Evolutionary conservation across 2,329 filamentous ascomycete species (phyloP).

Genomic region (Apiospora kogelbergensis): DNA sequence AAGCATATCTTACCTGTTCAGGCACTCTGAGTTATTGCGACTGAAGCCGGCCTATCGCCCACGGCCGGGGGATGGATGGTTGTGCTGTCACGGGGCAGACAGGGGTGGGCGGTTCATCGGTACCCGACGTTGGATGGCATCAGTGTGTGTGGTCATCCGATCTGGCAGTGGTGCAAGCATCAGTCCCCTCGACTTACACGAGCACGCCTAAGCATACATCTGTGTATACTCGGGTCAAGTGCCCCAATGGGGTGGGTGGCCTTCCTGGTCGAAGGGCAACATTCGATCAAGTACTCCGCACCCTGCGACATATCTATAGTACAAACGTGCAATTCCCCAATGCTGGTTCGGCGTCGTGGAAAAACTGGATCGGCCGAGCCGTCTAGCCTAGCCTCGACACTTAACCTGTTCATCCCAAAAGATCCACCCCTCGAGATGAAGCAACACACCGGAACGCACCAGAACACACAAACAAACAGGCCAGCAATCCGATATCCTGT

Average conservation of each 20-base stretch:
- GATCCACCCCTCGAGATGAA: not conserved
- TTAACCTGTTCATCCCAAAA: conserved; percentile 2
- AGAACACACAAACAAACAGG: not conserved
- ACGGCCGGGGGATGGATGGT: not conserved
- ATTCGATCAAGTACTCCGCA: not conserved
- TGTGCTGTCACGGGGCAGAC: not conserved
- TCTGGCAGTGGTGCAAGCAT: not conserved
- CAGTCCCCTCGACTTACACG: too few species aligned
- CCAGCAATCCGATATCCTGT: not conserved
- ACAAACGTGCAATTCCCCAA: not conserved
- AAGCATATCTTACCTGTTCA: not conserved
- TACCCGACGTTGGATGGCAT: not conserved
- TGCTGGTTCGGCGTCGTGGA: not conserved
- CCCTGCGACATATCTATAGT: not conserved
- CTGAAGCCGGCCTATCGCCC: not conserved
- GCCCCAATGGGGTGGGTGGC: not conserved
- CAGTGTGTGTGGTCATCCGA: not conserved
- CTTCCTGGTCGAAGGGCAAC: not conserved
- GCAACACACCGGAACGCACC: not conserved
- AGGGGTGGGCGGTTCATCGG: not conserved
- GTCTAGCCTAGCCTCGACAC: not conserved
- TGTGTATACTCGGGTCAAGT: not conserved
- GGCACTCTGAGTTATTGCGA: not conserved
- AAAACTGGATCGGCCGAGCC: conserved; percentile 6
- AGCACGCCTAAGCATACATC: too few species aligned